phyloP scores from a whole-genome alignment of 306 rosid species.

The Luffa aegyptiaca region DNA sequence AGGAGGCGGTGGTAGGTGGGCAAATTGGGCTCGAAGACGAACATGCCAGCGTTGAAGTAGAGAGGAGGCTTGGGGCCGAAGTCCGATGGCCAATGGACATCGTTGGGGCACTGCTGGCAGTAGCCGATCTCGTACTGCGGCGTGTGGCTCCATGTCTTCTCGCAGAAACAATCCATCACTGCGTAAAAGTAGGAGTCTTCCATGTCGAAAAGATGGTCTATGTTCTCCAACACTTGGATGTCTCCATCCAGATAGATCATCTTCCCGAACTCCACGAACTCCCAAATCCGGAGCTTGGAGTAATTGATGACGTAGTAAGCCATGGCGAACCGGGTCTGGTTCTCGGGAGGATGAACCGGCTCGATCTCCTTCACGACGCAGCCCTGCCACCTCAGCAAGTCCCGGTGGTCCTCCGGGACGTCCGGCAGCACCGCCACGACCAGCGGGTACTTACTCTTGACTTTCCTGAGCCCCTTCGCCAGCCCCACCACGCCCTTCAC shows the following conservation, averaged over 20 bases:
- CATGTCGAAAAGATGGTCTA: conserved; percentile 54
- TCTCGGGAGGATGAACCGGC: conserved; percentile 58
- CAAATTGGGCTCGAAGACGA: conserved; percentile 49
- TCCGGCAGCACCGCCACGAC: conserved; percentile 75
- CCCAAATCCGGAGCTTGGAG: conserved; percentile 85
- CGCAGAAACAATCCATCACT: conserved; percentile 85
- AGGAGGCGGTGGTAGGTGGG: conserved; percentile 43
- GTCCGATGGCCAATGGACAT: conserved; percentile 38
- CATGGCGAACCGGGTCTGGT: conserved; percentile 69
- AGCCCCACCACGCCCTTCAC: conserved; percentile 75
- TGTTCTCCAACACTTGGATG: conserved; percentile 59
- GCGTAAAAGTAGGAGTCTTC: conserved; percentile 50
- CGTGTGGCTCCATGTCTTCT: conserved; percentile 50
- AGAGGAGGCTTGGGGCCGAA: conserved; percentile 61
- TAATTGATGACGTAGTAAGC: conserved; percentile 82
- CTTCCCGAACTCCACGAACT: conserved; percentile 75
- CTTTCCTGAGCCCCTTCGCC: conserved; percentile 75
- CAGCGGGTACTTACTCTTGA: conserved; percentile 42
- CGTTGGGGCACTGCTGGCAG: conserved; percentile 70
- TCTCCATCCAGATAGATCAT: conserved; percentile 77
- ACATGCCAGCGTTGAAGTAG: conserved; percentile 81
- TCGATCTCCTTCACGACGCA: conserved; percentile 54
- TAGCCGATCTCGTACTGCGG: conserved; percentile 50
- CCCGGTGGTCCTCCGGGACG: conserved; percentile 65
- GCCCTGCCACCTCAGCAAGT: conserved; percentile 42